Evolutionary conservation across 1,139 yeast genomes (phyloP), one percentile per base, ranked within the genome.

Genomic region (Kodamaea derodonti): DNA sequence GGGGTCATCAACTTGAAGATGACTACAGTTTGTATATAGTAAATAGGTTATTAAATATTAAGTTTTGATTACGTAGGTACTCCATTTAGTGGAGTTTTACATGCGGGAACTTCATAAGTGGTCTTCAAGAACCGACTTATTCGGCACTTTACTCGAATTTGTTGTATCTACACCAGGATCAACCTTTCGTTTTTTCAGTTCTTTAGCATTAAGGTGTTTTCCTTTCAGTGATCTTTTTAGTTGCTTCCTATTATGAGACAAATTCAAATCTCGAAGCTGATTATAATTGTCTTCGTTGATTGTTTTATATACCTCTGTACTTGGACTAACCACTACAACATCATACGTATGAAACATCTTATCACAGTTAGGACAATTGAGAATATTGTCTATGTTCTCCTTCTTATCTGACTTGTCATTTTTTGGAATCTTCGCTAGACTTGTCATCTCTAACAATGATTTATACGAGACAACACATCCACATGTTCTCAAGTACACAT

Each of bases 391-490:
- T n/a, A 24, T 7, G 13, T 8, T 24, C 7, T n/a, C 7, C 13
- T n/a, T 14, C 26, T 24, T 24, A 7, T 24, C 13, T n/a, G n/a
- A n/a, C n/a, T n/a, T n/a, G n/a, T n/a, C n/a, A n/a, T n/a, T n/a
- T 31, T 27, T 20, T 8, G 5, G 16, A 14, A 13, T 9, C 14
- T 24, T 28, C n/a, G 4, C 20, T 22, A 4, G 15, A 18, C 15
- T 34, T 20, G 30, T 30, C 8, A 13, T 28, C 4, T 24, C 32
- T 12, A 14, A 27, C 7, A 33, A 27, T 2, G 56, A 38, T 31
- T 52, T 58, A 30, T 47, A 46, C 2, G 62, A 53, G 13, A 66
- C 23, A 1, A 67, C 59, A 48, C 75, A 69, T 6, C 75, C 75
- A 52, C 76, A 70, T 1, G 59, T 39, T 29, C 73, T 54, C 14